A percentile compares a stretch with the other conserved stretches of the same genome.
Evolutionary conservation across 2,329 filamentous ascomycete species (phyloP).

Genomic region (Aspergillus sp.): DNA sequence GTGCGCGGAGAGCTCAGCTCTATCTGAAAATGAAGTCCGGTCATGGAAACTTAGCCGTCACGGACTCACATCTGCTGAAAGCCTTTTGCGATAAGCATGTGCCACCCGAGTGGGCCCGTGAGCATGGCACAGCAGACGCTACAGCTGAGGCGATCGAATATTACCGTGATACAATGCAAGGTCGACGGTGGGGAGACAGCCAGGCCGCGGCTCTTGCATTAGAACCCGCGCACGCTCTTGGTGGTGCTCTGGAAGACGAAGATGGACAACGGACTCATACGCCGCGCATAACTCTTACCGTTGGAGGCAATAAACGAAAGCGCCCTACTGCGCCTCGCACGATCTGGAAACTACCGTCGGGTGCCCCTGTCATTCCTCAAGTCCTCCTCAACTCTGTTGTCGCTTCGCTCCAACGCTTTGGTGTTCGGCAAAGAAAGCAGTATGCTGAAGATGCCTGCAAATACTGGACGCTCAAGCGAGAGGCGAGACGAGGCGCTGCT

Average conservation of each 20-base stretch:
- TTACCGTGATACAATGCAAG: constrained; percentile 86
- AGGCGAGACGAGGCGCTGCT: constrained; percentile 86
- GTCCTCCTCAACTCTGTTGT: constrained; percentile 85
- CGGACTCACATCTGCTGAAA: constrained; percentile 81
- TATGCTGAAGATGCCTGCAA: constrained; percentile 91
- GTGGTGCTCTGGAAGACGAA: constrained; percentile 50
- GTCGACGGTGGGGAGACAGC: constrained; percentile 87
- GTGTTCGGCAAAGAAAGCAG: constrained; percentile 82
- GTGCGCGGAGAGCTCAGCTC: constrained; percentile 80
- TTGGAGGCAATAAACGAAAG: constrained; percentile 60
- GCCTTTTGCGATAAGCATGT: constrained; percentile 97
- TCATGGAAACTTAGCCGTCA: constrained; percentile 72
- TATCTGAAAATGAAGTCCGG: constrained; percentile 97
- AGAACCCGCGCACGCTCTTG: constrained; percentile 68
- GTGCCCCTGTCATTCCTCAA: constrained; percentile 89
- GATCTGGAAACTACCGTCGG: constrained; percentile 89
- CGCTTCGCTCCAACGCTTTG: constrained; percentile 77
- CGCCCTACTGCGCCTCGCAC: constrained; percentile 59
- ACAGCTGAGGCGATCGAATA: constrained; percentile 82
- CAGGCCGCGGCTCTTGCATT: constrained; percentile 79
- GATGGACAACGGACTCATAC: constrained; percentile 37
- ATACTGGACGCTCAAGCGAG: constrained; percentile 97
- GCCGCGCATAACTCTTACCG: constrained; percentile 55
- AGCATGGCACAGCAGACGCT: constrained; percentile 78
- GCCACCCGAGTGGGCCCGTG: constrained; percentile 80